Evolutionary conservation across 257 asterid species (phyloP).

Genomic region (Plectranthus barbatus): DNA sequence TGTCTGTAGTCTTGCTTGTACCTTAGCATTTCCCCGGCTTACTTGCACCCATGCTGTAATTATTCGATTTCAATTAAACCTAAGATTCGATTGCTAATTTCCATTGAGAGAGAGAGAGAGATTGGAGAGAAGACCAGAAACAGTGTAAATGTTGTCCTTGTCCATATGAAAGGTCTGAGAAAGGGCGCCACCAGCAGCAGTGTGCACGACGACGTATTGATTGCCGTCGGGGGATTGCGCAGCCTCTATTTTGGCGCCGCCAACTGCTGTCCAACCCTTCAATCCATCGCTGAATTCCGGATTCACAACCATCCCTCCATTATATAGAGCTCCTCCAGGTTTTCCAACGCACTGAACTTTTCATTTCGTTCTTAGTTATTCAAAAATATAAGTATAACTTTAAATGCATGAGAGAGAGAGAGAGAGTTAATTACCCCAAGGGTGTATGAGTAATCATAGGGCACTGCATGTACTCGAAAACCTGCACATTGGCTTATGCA

Average conservation of each 20-base stretch:
- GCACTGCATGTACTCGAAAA: constrained; percentile 20
- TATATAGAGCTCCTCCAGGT: constrained; percentile 42
- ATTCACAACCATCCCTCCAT: constrained; percentile 53
- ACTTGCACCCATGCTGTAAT: constrained; percentile 60
- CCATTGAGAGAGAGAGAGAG: too few relatives aligned
- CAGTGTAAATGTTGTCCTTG: constrained; percentile 29
- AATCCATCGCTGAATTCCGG: constrained; percentile 42
- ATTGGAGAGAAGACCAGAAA: too few relatives aligned
- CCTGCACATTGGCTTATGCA: too few relatives aligned
- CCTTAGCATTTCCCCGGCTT: constrained; percentile 28
- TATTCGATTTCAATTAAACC: too few relatives aligned
- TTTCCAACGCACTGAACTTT: constrained; percentile 42
- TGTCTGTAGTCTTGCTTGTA: constrained; percentile 32
- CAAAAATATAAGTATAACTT: neutral
- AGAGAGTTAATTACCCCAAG: constrained; percentile 21
- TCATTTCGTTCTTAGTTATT: too few relatives aligned
- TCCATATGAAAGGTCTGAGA: constrained; percentile 31
- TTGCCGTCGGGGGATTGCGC: constrained; percentile 30
- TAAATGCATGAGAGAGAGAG: too few relatives aligned
- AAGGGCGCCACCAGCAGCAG: constrained; percentile 19
- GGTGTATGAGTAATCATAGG: constrained; percentile 41
- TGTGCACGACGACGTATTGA: constrained; percentile 27
- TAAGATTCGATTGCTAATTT: too few relatives aligned
- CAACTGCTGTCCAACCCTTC: constrained; percentile 41
- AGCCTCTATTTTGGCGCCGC: constrained; percentile 21